Base-by-base conservation (phyloP, 306 rosid genomes). In the Ziziphus jujuba region DNA sequence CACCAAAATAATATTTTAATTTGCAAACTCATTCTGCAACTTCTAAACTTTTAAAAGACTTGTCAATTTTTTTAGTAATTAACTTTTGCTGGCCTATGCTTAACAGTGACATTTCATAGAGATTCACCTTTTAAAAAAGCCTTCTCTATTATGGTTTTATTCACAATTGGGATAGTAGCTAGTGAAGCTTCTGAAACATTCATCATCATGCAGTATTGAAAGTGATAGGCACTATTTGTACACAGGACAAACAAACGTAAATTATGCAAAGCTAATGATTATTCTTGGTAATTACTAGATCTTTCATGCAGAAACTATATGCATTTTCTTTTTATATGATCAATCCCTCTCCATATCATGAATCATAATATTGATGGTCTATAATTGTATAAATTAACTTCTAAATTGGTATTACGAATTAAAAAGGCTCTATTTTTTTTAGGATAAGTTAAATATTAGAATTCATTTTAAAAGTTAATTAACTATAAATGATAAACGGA, bases 331-430 rank as follows among this genome's bases (percentile, higher is more conserved):
- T 33, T 17, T 40, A 16, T 56, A 78, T 72, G 81, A 82, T 19
- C 61, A 68, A 69, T 85, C 77, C 23, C 65, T 74, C 64, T 80
- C 79, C 56, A 47, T 31, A 56, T 66, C 15, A 12, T 40, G 15
- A 10, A 2, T 28, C 33, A 28, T 12, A 40, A 9, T 40, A 8
- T 8, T 8, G n/a, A 40, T 8, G 2, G 12, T 40, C 45, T 10
- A 38, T 5, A 38, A 10, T 28, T 28, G 45, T 12, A 9, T 8
- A 40, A 40, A 9, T 7, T 10, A 8, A 6, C 45, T 40, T 8
- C 45, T 40, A 7, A 40, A 36, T 40, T 40, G 12, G 3, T 40
- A 40, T 3, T 40, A 40, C 45, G 10, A 36, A 36, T 36, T 36
- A 36, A 36, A 9, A 28, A 28, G 33, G 33, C 4, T 28, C 33